A percentile compares a stretch with the other conserved stretches of the same genome.
phyloP scores from a whole-genome alignment of 495 filamentous ascomycete species.

The Aspergillus diversus region DNA sequence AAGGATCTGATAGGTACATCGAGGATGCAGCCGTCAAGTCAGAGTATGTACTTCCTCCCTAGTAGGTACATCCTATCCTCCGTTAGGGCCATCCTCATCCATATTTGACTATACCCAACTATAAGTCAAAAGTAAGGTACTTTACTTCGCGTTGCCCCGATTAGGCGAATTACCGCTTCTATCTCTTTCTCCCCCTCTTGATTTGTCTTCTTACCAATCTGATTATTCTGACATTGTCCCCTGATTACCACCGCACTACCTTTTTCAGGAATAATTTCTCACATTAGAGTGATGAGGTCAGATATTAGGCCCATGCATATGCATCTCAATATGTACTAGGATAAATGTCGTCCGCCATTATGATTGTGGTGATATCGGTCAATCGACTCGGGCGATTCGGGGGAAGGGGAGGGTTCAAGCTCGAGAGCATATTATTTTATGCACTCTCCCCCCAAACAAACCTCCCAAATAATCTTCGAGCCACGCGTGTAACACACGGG shows the following conservation, averaged over 20 bases:
- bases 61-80: not conserved
- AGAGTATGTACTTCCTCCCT: not conserved
- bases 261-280: not conserved
- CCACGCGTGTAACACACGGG: no score
- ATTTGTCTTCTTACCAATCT: not conserved
- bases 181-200: not conserved
- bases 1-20: conserved; percentile 2
- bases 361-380: not conserved
- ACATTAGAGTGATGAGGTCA: conserved; percentile 16
- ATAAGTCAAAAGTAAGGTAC: no score
- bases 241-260: not conserved
- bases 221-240: not conserved
- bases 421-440: no score
- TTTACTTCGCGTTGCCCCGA: no score
- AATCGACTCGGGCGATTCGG: not conserved
- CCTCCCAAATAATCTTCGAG: no score
- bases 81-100: not conserved
- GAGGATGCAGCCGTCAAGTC: not conserved
- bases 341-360: conserved; percentile 1
- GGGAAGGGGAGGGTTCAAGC: not conserved
- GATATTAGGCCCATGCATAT: conserved; percentile 4
- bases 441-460: no score
- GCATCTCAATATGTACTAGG: conserved; percentile 8
- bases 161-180: no score
- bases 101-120: not conserved